Conservation (phyloP, 2,329 filamentous ascomycete genomes). For the Botryotinia convoluta region DNA sequence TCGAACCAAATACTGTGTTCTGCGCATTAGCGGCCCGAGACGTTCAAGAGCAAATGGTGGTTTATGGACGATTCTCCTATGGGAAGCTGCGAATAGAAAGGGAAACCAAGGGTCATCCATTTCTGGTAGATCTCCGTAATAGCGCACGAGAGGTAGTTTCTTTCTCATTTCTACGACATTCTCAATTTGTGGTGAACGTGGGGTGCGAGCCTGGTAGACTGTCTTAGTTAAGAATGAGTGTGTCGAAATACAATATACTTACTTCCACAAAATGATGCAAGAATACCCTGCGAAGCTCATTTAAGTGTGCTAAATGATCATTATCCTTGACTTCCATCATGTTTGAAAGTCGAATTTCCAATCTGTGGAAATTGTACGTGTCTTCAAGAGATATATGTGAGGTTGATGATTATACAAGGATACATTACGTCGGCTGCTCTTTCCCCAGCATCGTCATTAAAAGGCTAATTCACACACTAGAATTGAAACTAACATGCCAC, state of each 20-base stretch:
- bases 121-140: neutral
- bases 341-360: neutral
- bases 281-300: neutral
- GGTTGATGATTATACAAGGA: neutral
- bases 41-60: neutral
- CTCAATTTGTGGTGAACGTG: neutral
- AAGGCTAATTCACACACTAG: neutral
- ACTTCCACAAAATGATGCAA: neutral
- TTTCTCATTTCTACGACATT: neutral
- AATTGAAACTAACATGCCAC: neutral
- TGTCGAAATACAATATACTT: neutral
- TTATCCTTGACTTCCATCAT: neutral
- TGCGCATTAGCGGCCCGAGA: neutral
- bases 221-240: neutral
- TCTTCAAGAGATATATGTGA: neutral
- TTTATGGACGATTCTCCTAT: neutral
- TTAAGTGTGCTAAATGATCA: neutral
- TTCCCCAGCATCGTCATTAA: neutral
- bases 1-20: neutral
- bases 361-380: neutral
- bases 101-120: neutral
- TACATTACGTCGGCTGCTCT: neutral
- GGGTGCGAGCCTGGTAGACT: neutral
- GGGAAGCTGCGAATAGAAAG: neutral
- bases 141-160: neutral